These are phyloP conservation scores for Kodamaea hsintzibuensis DNA, from an alignment of 805 yeast species.

Conservation along the genomic window DNA sequence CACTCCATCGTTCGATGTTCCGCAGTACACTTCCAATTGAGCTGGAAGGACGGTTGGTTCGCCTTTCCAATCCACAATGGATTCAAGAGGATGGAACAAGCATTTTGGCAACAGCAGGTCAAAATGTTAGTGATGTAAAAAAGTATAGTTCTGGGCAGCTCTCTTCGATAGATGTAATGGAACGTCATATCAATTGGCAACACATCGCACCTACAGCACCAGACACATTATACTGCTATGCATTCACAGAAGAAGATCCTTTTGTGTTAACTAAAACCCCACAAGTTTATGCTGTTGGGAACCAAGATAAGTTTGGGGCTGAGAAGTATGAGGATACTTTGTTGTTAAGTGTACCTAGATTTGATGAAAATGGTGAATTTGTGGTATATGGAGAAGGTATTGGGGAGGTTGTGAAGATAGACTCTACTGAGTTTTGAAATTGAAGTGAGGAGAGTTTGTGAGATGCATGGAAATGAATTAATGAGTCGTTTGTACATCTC, in stretches of 20 bases:
- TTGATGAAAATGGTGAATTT: constrained; percentile 61
- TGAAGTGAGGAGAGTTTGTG: too few species aligned
- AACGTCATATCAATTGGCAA: constrained; percentile 76
- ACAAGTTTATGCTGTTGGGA: constrained; percentile 83
- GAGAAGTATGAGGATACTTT: constrained; percentile 40
- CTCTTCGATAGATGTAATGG: constrained; percentile 42
- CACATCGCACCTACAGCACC: constrained; percentile 94
- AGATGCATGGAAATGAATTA: too few species aligned
- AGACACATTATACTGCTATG: constrained; percentile 89
- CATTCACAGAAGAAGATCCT: constrained; percentile 76
- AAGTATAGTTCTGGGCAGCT: constrained; percentile 46
- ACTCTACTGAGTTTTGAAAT: neutral
- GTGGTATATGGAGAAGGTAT: constrained; percentile 56
- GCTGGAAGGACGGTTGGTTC: constrained; percentile 29
- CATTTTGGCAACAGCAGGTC: constrained; percentile 79
- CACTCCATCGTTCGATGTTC: constrained; percentile 79
- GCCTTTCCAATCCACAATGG: constrained; percentile 69
- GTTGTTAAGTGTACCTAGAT: constrained; percentile 70
- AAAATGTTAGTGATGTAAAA: constrained; percentile 73
- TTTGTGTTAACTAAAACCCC: constrained; percentile 78
- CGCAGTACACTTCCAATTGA: constrained; percentile 40
- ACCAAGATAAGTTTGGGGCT: constrained; percentile 61
- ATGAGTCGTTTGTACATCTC: too few species aligned
- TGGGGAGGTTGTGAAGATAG: constrained; percentile 44
- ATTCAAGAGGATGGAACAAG: constrained; percentile 48